These are phyloP conservation scores for Leucoagaricus sp. DNA, from an alignment of 1,284 basidiomycete species.

Conservation along the genomic window DNA sequence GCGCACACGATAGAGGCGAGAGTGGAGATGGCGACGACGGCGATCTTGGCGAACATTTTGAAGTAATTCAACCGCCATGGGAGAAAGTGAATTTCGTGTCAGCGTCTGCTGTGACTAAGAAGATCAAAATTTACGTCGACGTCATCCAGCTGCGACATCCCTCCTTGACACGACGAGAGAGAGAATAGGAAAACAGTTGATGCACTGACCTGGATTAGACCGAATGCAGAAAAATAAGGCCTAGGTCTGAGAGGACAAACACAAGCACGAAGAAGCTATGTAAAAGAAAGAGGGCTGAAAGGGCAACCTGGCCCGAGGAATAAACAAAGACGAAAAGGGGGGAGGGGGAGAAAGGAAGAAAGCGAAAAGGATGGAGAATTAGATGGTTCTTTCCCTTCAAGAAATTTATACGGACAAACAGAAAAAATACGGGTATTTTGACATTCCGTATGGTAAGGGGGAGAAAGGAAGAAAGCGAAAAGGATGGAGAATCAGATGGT, in stretches of 20 bases:
- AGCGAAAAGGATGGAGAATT: slow-evolving; percentile 3
- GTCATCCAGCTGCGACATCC: too few species aligned
- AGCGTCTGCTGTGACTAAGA: too few species aligned
- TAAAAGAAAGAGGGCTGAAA: slow-evolving; percentile 23
- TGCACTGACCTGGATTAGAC: slow-evolving; percentile 21
- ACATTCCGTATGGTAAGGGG: too few species aligned
- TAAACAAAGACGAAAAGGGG: slow-evolving; percentile 20
- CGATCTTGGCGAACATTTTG: slow-evolving; percentile 32
- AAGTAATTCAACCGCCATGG: neutral
- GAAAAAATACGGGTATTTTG: too few species aligned
- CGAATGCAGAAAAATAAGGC: slow-evolving; percentile 29
- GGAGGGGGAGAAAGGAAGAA: slow-evolving; percentile 14
- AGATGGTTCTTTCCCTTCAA: neutral
- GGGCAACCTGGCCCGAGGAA: slow-evolving; percentile 30
- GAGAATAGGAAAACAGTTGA: neutral
- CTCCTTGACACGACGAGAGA: neutral
- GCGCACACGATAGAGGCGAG: slow-evolving; percentile 26
- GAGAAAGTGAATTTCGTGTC: neutral
- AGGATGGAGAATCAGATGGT: neutral
- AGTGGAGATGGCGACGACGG: slow-evolving; percentile 16
- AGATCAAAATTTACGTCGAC: too few species aligned
- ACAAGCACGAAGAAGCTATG: slow-evolving; percentile 17
- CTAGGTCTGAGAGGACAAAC: slow-evolving; percentile 22
- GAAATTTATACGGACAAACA: neutral
- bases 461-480: slow-evolving; percentile 15